phyloP scores from a whole-genome alignment of 2,329 filamentous ascomycete species.

The Fusarium musae region DNA sequence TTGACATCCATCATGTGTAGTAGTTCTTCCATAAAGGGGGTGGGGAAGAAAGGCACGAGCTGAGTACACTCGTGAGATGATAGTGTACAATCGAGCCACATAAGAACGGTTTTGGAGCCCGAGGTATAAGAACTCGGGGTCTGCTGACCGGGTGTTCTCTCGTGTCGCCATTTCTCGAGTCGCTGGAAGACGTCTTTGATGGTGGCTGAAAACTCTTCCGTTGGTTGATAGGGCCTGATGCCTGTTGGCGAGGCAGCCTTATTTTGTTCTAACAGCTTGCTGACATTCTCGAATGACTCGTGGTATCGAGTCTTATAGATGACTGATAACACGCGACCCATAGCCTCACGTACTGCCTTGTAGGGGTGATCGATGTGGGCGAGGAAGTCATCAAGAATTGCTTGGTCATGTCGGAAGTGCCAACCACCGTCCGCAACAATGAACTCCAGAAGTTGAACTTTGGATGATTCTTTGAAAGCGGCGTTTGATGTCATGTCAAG shows the following conservation, averaged over 20 bases:
- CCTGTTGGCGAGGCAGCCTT: slow-evolving; percentile 84
- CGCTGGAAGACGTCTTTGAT: slow-evolving; percentile 80
- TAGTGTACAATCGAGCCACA: slow-evolving; percentile 93
- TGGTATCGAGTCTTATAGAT: slow-evolving; percentile 94
- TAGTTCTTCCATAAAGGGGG: slow-evolving; percentile 89
- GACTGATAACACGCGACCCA: slow-evolving; percentile 86
- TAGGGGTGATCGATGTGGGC: slow-evolving; percentile 95
- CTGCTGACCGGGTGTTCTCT: slow-evolving; percentile 87
- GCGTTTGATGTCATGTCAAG: slow-evolving; percentile 96
- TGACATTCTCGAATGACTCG: slow-evolving; percentile 88
- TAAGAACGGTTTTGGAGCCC: slow-evolving; percentile 92
- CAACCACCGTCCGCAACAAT: slow-evolving; percentile 89
- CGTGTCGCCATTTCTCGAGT: slow-evolving; percentile 87
- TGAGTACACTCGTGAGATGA: slow-evolving; percentile 93
- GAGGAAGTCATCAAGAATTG: slow-evolving; percentile 89
- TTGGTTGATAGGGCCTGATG: slow-evolving; percentile 82
- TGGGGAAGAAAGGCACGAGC: slow-evolving; percentile 89
- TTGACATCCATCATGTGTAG: slow-evolving; percentile 99
- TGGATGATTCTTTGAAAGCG: slow-evolving; percentile 98
- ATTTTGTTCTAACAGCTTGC: slow-evolving; percentile 79
- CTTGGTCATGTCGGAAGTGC: slow-evolving; percentile 93
- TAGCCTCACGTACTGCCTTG: slow-evolving; percentile 94
- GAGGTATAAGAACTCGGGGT: slow-evolving; percentile 95
- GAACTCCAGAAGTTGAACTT: slow-evolving; percentile 91
- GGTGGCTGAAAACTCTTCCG: slow-evolving; percentile 76